Percentiles rank a stretch among this genome's conserved stretches.
phyloP scores from a whole-genome alignment of 2,329 filamentous ascomycete species.

The Colletotrichum horii region DNA sequence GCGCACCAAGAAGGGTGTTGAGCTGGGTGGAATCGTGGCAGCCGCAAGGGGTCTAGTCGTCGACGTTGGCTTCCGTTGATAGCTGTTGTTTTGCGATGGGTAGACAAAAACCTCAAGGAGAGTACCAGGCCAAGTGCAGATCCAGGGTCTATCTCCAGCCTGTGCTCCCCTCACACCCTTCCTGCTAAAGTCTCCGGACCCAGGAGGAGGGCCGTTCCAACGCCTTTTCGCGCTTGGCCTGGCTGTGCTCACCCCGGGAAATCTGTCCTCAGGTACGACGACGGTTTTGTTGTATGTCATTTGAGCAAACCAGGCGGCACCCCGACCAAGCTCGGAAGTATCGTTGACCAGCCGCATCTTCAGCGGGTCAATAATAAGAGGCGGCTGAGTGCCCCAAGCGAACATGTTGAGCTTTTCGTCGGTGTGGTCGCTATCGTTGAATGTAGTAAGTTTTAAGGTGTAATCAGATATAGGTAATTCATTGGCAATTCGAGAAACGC shows the following conservation, averaged over 20 bases:
- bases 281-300: constrained; percentile 62
- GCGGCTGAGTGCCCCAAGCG: constrained; percentile 61
- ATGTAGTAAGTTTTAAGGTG: constrained; percentile 40
- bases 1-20: constrained; percentile 14
- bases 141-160: constrained; percentile 60
- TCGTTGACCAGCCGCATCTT: constrained; percentile 57
- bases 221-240: constrained; percentile 12
- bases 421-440: constrained; percentile 41
- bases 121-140: constrained; percentile 63
- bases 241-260: constrained; percentile 28
- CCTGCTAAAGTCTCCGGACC: constrained; percentile 36
- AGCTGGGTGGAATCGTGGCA: constrained; percentile 16
- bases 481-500: constrained; percentile 35
- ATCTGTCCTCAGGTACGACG: constrained; percentile 49
- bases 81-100: constrained; percentile 54
- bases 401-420: constrained; percentile 27
- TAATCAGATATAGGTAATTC: constrained; percentile 42
- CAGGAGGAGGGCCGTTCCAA: not conserved
- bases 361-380: constrained; percentile 42
- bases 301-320: constrained; percentile 61
- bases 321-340: constrained; percentile 49
- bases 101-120: constrained; percentile 64
- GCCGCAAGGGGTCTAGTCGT: not conserved
- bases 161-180: constrained; percentile 40
- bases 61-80: constrained; percentile 10